Conservation (phyloP, 495 filamentous ascomycete species). For the Penicillium maclennaniae region DNA sequence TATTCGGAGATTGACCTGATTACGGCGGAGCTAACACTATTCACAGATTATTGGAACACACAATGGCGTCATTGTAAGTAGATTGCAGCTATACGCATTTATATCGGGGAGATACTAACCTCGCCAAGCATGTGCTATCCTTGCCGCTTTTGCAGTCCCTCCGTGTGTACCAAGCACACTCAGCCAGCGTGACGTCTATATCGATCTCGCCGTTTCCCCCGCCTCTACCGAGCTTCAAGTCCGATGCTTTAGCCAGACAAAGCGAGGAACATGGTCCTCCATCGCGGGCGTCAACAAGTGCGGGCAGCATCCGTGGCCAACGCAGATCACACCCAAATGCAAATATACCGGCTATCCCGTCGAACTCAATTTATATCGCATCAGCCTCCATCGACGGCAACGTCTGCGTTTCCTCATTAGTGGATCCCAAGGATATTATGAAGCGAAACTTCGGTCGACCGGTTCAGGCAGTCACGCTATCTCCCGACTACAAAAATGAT, state of each 20-base stretch:
- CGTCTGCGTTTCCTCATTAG: constrained; percentile 79
- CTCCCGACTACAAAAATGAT: constrained; percentile 88
- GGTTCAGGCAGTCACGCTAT: constrained; percentile 82
- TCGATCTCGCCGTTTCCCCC: constrained; percentile 90
- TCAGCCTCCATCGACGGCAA: constrained; percentile 95
- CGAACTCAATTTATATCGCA: constrained; percentile 86
- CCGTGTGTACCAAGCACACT: constrained; percentile 84
- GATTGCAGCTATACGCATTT: constrained; percentile 2
- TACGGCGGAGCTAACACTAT: constrained; percentile 12
- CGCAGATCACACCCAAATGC: constrained; percentile 39
- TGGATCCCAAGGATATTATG: constrained; percentile 75
- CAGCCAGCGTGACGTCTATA: constrained; percentile 81
- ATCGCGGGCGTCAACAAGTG: constrained; percentile 42
- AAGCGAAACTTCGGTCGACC: constrained; percentile 91
- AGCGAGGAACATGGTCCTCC: constrained; percentile 43
- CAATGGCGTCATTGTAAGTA: constrained; percentile 90
- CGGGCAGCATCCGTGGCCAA: constrained; percentile 49
- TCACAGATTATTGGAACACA: constrained; percentile 86
- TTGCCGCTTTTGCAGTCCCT: constrained; percentile 74
- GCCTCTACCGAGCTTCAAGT: constrained; percentile 57
- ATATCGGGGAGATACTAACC: constrained; percentile 16
- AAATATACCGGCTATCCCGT: constrained; percentile 60
- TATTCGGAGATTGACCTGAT: background rate
- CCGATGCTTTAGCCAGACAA: constrained; percentile 48
- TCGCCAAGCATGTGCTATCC: constrained; percentile 72